Conservation (phyloP, 352 stramenopile genomes). For the Pythium phragmiticola region DNA sequence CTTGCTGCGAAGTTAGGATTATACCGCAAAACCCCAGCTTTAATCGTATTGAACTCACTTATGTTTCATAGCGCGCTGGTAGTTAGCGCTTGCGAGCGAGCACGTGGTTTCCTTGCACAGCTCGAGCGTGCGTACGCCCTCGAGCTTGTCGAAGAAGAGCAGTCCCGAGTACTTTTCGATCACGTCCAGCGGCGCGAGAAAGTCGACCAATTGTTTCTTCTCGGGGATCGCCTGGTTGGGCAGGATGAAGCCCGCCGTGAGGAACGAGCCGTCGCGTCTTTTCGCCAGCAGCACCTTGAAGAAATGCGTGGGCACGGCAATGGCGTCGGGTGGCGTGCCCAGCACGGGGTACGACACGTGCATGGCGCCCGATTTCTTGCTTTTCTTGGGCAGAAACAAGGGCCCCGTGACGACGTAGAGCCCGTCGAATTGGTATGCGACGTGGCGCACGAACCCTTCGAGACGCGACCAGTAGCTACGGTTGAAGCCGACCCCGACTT, state of each 20-base stretch:
- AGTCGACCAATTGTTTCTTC: constrained; percentile 78
- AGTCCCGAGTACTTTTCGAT: constrained; percentile 92
- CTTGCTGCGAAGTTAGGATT: no score
- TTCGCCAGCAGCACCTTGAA: constrained; percentile 93
- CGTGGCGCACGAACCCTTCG: constrained; percentile 83
- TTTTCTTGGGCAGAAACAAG: constrained; percentile 90
- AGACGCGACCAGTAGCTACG: constrained; percentile 86
- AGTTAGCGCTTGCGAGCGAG: constrained; percentile 40
- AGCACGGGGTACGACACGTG: constrained; percentile 75
- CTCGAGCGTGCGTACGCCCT: constrained; percentile 44
- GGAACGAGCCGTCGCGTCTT: constrained; percentile 51
- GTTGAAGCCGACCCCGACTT: constrained; percentile 88
- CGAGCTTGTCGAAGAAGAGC: constrained; percentile 91
- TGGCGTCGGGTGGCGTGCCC: constrained; percentile 80
- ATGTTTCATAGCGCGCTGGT: constrained; percentile 33
- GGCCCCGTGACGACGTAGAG: constrained; percentile 93
- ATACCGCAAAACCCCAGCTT: no score
- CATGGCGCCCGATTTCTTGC: constrained; percentile 56
- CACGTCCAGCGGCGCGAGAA: constrained; percentile 87
- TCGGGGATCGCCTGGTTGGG: constrained; percentile 87
- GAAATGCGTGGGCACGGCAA: constrained; percentile 95
- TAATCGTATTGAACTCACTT: no score
- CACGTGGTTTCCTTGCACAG: constrained; percentile 74
- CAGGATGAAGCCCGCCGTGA: constrained; percentile 92
- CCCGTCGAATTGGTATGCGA: constrained; percentile 72